Base-by-base conservation (phyloP, 257 asterid species). In the Solanum acaule region DNA sequence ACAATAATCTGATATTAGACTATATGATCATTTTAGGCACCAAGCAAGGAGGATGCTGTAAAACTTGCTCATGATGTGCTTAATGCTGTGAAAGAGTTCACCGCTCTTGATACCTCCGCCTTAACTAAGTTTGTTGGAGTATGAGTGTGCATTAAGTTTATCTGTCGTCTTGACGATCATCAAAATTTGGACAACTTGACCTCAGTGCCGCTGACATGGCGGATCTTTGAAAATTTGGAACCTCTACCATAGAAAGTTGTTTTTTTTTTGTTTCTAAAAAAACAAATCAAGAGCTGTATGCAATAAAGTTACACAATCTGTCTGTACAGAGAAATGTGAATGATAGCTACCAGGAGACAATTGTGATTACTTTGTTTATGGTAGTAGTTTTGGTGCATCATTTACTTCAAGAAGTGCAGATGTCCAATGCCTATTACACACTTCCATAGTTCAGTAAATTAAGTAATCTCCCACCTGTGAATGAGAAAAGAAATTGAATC, bases 81-180 rank as follows among this genome's bases (percentile, higher is more conserved):
- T 71, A 86, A 95, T 89, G 94, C 98, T 2, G 91, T 89, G 34
- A 89, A 89, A 81, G 97, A 90, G 91, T 96, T 95, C 83, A 90
- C 89, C 11, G 99, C 99, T 87, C 94, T 97, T 6, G 98, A 96
- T 89, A 92, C 96, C 59, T 94, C 98, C 86, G 94, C 98, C 18
- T 88, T 97, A 75, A 85, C 92, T 87, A 96, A 94, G 90, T 94
- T 97, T 86, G 93, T 95, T 89, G 90, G 92, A 40, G 94, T 23
- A 35, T 92, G 91, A 88, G 42, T 56, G 77, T 68, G 34, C 37
- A 37, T 79, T 86, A 72, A 79, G 25, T 56, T 61, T 56, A 10
- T 86, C 82, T 38, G 40, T 68, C 82, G 40, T 68, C 82, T 70
- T 25, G 88, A 42, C 12, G 67, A 72, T 72, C 79, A 23, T 86